Evolutionary conservation across 176 grass and related monocot genomes (phyloP), one percentile per base, ranked within the genome.

Genomic region (Oryza coarctata): DNA sequence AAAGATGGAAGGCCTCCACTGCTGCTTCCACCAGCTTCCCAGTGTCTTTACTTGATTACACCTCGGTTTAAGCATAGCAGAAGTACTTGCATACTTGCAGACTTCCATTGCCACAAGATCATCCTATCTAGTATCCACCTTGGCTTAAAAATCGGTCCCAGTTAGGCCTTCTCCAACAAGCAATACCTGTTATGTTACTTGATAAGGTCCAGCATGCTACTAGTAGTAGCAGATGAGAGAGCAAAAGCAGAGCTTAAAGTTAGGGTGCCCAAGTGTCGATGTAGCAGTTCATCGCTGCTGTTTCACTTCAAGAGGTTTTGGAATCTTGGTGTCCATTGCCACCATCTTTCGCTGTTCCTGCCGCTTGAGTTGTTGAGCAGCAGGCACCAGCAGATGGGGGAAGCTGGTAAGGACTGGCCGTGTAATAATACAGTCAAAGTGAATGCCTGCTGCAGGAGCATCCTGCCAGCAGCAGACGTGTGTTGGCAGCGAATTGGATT

Each of bases 361-460:
- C n/a, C 69, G 50, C 23, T 41, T 62, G 73, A 78, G 75, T 86
- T 44, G 68, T 77, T 81, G 66, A 86, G 72, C 78, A 60, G 83
- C 60, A 77, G 39, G 2, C 55, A 60, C 22, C 55, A 60, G 8
- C 50, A 26, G 30, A 29, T 5, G 58, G 39, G 22, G 15, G 58
- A 36, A 73, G 73, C 57, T 63, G 70, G 81, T 69, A 70, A 34
- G 74, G 64, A 50, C 77, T 78, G 78, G 77, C 57, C 22, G 39
- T 63, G 77, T 64, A 85, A 85, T 89, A 82, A 77, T 86, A 67
- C 72, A 81, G 77, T 89, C 77, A 85, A 85, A 89, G 87, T 33
- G 29, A 85, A 77, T 43, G 50, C 23, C 82, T 82, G 65, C 77
- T 70, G 32, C 82, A 85, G 78, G 29, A 45, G 80, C 72, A 85